A percentile compares a stretch with the other conserved stretches of the same genome.
Evolutionary conservation across 1,284 basidiomycete species (phyloP).

Genomic region (Fomitiporia mediterranea): DNA sequence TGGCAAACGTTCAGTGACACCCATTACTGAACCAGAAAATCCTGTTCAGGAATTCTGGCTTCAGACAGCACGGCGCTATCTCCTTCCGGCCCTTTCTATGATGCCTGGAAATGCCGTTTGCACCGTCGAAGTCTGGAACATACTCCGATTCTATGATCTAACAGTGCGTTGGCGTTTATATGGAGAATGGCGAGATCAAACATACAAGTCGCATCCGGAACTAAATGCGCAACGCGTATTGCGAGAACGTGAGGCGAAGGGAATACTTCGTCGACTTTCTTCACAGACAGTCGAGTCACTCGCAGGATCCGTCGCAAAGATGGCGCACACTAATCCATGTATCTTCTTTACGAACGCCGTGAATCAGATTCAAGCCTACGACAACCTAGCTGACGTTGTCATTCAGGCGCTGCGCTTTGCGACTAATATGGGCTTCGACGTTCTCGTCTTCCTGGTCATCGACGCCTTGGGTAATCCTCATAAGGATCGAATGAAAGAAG

Average conservation of each 20-base stretch:
- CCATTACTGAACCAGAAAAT: conserved; percentile 47
- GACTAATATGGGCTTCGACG: conserved; percentile 90
- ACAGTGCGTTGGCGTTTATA: conserved; percentile 85
- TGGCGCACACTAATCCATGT: conserved; percentile 91
- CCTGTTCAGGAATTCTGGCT: conserved; percentile 75
- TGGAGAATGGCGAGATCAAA: conserved; percentile 88
- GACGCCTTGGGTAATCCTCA: conserved; percentile 85
- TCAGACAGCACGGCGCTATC: conserved; percentile 70
- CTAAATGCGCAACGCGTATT: conserved; percentile 67
- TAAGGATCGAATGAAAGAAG: conserved; percentile 84
- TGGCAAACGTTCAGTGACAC: conserved; percentile 43
- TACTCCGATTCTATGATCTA: conserved; percentile 76
- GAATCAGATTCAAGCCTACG: conserved; percentile 94
- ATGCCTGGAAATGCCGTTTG: conserved; percentile 83
- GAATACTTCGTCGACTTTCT: conserved; percentile 76
- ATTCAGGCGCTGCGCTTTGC: conserved; percentile 90
- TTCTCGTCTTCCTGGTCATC: conserved; percentile 84
- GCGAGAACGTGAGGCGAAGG: conserved; percentile 75
- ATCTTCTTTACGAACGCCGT: conserved; percentile 90
- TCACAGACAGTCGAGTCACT: conserved; percentile 78
- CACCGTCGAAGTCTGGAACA: conserved; percentile 84
- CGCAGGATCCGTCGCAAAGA: conserved; percentile 88
- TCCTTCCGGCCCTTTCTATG: conserved; percentile 85
- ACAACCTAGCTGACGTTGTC: conserved; percentile 88
- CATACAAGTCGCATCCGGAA: conserved; percentile 69